Evolutionary conservation across 228 moss, liverwort and hornwort genomes (phyloP).

Genomic region (Sphagnum fallax): DNA sequence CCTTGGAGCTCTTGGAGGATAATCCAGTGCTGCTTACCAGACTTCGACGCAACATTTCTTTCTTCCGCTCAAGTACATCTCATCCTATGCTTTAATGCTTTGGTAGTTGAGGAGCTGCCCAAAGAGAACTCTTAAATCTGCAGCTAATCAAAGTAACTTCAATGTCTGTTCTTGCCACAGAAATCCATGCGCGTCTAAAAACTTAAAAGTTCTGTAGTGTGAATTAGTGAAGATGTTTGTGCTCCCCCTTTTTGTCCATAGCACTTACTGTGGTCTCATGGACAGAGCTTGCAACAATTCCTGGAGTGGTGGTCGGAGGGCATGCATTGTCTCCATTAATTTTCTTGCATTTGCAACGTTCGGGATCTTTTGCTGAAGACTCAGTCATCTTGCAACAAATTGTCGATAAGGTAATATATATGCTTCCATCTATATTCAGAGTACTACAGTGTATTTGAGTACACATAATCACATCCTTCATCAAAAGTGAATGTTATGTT

Average conservation of each 20-base stretch:
- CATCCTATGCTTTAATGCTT: background rate
- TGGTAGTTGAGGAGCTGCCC: background rate
- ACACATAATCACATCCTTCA: background rate
- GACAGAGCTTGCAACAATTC: constrained; percentile 58
- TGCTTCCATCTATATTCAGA: background rate
- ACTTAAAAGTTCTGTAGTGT: no score
- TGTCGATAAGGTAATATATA: constrained; percentile 49
- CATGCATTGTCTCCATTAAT: constrained; percentile 61
- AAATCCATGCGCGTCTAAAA: background rate
- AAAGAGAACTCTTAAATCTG: background rate
- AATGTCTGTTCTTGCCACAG: background rate
- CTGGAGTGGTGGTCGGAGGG: constrained; percentile 63
- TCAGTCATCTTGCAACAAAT: constrained; percentile 49
- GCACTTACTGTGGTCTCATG: no score
- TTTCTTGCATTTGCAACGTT: constrained; percentile 55
- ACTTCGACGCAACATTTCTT: constrained; percentile 54
- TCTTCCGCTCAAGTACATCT: constrained; percentile 62
- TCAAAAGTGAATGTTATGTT: background rate
- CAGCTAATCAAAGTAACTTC: background rate
- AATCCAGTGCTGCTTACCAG: constrained; percentile 64
- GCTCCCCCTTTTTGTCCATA: no score
- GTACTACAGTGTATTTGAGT: background rate
- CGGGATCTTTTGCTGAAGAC: constrained; percentile 48
- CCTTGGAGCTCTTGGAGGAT: constrained; percentile 73
- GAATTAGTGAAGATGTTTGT: no score